A percentile compares a stretch with the other conserved stretches of the same genome.
These are phyloP conservation scores for Tylopilus orsonianus DNA, from an alignment of 1,284 basidiomycete species.

Conservation along the genomic window DNA sequence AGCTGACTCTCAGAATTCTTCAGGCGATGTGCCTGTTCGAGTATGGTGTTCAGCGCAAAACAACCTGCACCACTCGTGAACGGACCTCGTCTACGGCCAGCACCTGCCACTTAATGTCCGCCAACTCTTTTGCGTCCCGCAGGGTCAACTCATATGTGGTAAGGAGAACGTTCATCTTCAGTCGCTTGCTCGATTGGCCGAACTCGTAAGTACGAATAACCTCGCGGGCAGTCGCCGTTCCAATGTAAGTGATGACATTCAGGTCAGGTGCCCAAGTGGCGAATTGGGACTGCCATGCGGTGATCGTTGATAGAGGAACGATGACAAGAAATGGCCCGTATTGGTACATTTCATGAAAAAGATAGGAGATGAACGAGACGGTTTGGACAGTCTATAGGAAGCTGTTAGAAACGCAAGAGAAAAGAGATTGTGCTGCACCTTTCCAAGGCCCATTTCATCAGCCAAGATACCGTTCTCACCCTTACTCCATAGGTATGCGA, in stretches of 20 bases:
- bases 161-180: slow-evolving; percentile 96
- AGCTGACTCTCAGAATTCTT: slow-evolving; percentile 98
- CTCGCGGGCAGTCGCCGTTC: slow-evolving; percentile 84
- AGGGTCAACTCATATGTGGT: slow-evolving; percentile 98
- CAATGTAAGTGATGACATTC: slow-evolving; percentile 97
- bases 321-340: slow-evolving; percentile 98
- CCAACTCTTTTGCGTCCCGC: slow-evolving; percentile 87
- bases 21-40: slow-evolving; percentile 83
- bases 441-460: slow-evolving; percentile 99
- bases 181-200: slow-evolving; percentile 78
- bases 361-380: slow-evolving; percentile 92
- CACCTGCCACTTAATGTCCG: slow-evolving; percentile 96
- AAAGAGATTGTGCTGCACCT: slow-evolving; percentile 47
- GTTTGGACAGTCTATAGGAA: slow-evolving; percentile 85
- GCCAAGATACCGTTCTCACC: slow-evolving; percentile 97
- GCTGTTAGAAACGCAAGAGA: slow-evolving; percentile 13
- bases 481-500: slow-evolving; percentile 93
- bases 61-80: background rate
- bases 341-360: slow-evolving; percentile 91
- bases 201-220: slow-evolving; percentile 95
- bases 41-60: slow-evolving; percentile 11
- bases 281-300: slow-evolving; percentile 98
- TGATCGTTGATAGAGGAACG: slow-evolving; percentile 96
- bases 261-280: slow-evolving; percentile 94
- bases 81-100: slow-evolving; percentile 93